phyloP scores from a whole-genome alignment of 2,329 filamentous ascomycete species.

The Berkeleyomyces basicola region DNA sequence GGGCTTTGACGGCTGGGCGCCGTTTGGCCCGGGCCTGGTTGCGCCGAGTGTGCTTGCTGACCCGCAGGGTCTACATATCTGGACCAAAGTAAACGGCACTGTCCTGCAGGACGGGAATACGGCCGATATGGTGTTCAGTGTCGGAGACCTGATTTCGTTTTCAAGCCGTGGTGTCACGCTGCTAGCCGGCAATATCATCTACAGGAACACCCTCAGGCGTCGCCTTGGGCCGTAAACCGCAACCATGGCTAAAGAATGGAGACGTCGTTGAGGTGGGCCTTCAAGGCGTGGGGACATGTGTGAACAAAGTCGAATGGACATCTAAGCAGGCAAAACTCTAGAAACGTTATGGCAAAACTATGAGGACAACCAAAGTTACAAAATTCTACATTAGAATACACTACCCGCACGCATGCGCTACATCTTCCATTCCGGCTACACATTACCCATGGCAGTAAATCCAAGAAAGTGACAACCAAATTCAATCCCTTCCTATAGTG shows the following conservation, averaged over 20 bases:
- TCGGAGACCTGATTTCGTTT: constrained; percentile 41
- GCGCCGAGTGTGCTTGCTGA: constrained; percentile 36
- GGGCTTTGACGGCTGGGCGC: constrained; percentile 61
- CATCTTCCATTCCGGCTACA: not conserved
- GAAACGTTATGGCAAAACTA: not conserved
- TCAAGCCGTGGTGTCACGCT: constrained; percentile 46
- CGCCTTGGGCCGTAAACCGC: constrained; percentile 50
- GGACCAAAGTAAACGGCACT: constrained; percentile 42
- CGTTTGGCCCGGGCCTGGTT: constrained; percentile 56
- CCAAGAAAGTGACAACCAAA: too few species aligned
- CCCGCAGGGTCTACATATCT: constrained; percentile 39
- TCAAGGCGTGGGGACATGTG: constrained; percentile 46
- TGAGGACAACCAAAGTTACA: too few species aligned
- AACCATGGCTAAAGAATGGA: constrained; percentile 51
- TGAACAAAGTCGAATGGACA: constrained; percentile 27
- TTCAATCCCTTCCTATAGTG: too few species aligned
- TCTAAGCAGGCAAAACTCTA: constrained; percentile 18
- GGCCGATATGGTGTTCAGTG: constrained; percentile 41
- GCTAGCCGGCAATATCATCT: constrained; percentile 47
- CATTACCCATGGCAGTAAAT: not conserved
- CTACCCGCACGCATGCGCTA: not conserved
- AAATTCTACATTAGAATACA: not conserved
- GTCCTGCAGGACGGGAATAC: constrained; percentile 40
- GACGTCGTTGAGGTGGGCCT: constrained; percentile 54
- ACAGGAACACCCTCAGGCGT: constrained; percentile 57